Evolutionary conservation across 768 basidiomycete species (phyloP).

Genomic region (Lactifluus piperatus): DNA sequence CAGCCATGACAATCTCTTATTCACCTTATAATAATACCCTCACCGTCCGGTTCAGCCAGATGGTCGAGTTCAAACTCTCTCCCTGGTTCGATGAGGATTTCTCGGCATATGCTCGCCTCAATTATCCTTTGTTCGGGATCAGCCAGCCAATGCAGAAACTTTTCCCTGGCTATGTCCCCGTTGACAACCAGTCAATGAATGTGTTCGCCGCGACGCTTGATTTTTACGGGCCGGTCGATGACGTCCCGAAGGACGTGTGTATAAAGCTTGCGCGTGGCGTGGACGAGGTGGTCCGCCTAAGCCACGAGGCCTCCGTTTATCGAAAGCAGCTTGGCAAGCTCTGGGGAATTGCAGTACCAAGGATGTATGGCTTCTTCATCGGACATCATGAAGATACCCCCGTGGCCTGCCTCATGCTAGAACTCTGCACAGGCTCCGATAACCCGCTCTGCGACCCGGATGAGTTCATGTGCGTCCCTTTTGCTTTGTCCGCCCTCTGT

Average conservation of each 20-base stretch:
- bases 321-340: slow-evolving; percentile 6
- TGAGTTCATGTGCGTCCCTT: slow-evolving; percentile 4
- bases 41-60: slow-evolving; percentile 3
- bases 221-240: neutral
- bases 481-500: neutral
- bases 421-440: slow-evolving; percentile 2
- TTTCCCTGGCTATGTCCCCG: neutral
- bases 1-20: slow-evolving; percentile 2
- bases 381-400: neutral
- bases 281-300: slow-evolving; percentile 13
- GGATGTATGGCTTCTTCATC: slow-evolving; percentile 13
- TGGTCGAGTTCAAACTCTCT: slow-evolving; percentile 5
- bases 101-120: slow-evolving; percentile 1
- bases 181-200: neutral
- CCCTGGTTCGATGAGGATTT: slow-evolving; percentile 9
- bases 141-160: neutral
- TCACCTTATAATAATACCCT: neutral
- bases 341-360: slow-evolving; percentile 13
- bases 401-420: slow-evolving; percentile 10
- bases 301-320: slow-evolving; percentile 14
- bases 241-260: slow-evolving; percentile 5
- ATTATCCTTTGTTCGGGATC: slow-evolving; percentile 5
- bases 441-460: neutral
- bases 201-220: slow-evolving; percentile 14
- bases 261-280: slow-evolving; percentile 10